Evolutionary conservation across 2,329 filamentous ascomycete genomes (phyloP), one percentile per base, ranked within the genome.

Genomic region (Microcyclosporella mali): DNA sequence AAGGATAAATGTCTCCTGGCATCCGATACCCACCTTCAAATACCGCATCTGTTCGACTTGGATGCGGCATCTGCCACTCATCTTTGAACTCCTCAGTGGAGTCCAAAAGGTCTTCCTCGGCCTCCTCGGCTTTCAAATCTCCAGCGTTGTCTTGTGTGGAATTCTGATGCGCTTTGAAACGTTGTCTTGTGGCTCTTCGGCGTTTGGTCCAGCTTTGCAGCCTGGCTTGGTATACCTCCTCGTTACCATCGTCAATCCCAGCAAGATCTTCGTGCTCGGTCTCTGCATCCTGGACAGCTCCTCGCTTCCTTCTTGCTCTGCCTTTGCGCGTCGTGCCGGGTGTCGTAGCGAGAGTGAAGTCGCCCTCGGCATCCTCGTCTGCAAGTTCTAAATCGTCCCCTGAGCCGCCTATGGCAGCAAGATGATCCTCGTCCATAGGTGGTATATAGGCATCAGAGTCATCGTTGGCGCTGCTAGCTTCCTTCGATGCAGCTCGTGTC

Each of bases 1-100:
- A 88, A 0, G 88, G 88, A 52, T 85, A 89, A 6, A 98, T 90
- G 56, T 98, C 92, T 2, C 92, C 92, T 1, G 92, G 92, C 3
- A 98, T 73, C 39, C 78, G 84, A 43, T 94, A 79, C 2, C 79
- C 84, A 30, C 85, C 83, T 40, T 85, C 81, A 37, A 95, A 80
- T 4, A 75, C 67, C 37, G 86, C 77, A 62, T 95, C 89, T 0
- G 84, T 73, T 29, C 84, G 78, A 29, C 85, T 86, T 0, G 92
- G 94, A 52, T 94, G 88, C 3, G 88, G 86, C 57, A 87, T 84
- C 52, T 86, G 80, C 82, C 88, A 95, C 66, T 98, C 83, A 27
- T 75, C 72, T 30, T 56, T 40, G 8, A 46, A 45, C 2, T 70
- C 66, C 1, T 67, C 65, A 30, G 58, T 43, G 7, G 55, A 53